phyloP scores from a whole-genome alignment of 768 basidiomycete species.

The Steccherinum ochraceum region DNA sequence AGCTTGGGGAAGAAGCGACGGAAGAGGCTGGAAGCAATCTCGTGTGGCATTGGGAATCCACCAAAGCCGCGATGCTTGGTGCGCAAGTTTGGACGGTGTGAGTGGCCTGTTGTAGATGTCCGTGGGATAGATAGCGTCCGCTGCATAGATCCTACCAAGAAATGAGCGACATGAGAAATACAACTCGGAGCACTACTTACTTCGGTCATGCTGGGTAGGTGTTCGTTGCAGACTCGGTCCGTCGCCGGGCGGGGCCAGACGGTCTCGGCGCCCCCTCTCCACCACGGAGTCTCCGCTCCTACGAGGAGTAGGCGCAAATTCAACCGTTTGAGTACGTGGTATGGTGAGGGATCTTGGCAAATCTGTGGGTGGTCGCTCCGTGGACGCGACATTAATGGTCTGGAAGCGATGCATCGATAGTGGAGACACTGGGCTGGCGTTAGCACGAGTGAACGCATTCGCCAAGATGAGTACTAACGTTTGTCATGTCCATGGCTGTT shows the following conservation, averaged over 20 bases:
- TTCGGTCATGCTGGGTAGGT: neutral
- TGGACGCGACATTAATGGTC: constrained; percentile 2
- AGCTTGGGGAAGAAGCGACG: constrained; percentile 57
- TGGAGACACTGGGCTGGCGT: neutral
- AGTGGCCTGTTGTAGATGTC: constrained; percentile 3
- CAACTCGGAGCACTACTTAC: neutral
- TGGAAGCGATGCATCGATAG: constrained; percentile 1
- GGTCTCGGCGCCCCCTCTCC: neutral
- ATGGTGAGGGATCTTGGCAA: constrained; percentile 1
- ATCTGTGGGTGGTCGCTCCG: neutral
- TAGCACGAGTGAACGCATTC: neutral
- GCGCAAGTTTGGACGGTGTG: constrained; percentile 7
- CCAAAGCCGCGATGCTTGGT: constrained; percentile 50
- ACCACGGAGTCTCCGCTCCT: neutral
- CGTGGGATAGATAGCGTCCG: constrained; percentile 6
- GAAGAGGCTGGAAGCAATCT: constrained; percentile 45
- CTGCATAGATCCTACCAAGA: neutral
- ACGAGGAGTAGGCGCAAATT: constrained; percentile 39
- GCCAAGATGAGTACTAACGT: neutral
- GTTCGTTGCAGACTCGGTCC: neutral
- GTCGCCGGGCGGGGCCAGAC: neutral
- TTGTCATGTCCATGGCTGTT: neutral
- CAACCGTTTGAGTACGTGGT: constrained; percentile 42
- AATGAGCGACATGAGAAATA: no score
- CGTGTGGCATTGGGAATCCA: constrained; percentile 68